Base-by-base conservation (phyloP, 208 protist genomes). In the Crithidia sp. region DNA sequence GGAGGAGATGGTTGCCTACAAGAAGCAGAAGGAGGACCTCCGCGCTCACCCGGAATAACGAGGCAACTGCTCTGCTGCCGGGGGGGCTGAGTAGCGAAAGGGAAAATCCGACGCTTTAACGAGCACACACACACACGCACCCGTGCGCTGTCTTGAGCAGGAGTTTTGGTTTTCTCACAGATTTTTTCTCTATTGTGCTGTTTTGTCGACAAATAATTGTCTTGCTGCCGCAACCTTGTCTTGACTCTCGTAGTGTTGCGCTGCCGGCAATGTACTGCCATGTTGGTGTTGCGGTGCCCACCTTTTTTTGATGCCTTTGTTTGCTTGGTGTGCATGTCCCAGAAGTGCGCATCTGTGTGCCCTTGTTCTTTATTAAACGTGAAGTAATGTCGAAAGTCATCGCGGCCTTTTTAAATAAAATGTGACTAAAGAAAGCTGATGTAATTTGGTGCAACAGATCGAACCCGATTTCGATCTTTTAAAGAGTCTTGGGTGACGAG, bases 1-100 rank as follows among this genome's bases (percentile, higher is more conserved):
- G 2, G 92, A 96, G 71, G 90, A 95, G 52, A 96, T 96, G 88
- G 16, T 92, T 9, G 82, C 77, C 37, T 93, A 96, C 81, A 86
- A 87, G 74, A 56, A 55, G 28, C 72, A 79, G 19, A 94, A 92
- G 74, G 81, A 89, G 39, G 16, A 55, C 4, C 49, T 56, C 8
- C 63, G 65, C n/a, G 70, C 56, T 5, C 75, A 77, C 45, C 60
- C 72, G 9, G 19, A 19, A 3, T 77, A 66, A 64, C 17, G 4
- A 36, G 17, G 17, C 45, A 36, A 17, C 6, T 55, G 14, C 12
- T 17, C 6, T 5, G 50, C 14, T 55, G 14, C 6, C 7, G 14
- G 14, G 50, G 50, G 17, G 50, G 14, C 50, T 10, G 50, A 5
- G 14, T 55, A 7, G 3, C 0, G 14, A 55, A 17, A 0, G 52